Evolutionary conservation across 495 filamentous ascomycete species (phyloP), one percentile per base, ranked within the genome.

Genomic region (Delitschia confertaspora): DNA sequence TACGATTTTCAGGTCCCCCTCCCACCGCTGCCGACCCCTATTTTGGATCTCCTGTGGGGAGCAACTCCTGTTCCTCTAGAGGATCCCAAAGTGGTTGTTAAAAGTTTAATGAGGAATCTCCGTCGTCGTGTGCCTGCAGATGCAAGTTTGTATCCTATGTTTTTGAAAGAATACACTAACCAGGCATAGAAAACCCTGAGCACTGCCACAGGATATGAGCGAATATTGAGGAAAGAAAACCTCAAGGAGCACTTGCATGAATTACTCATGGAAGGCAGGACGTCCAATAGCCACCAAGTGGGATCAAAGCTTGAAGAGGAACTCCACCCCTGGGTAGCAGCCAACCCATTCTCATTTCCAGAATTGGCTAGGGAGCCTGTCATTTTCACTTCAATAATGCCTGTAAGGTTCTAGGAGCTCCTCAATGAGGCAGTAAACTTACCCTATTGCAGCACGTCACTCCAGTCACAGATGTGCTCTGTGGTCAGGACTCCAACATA

Each of bases 11-110:
- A 5, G 31, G 20, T 23, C 26, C 22, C 11, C 5, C 26, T 9
- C 26, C 16, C 30, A n/a, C 27, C 4, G n/a, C 22, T 18, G 13
- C 11, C 20, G 6, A 50, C 47, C 4, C 39, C 47, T 3, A 30
- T 42, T 11, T n/a, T 50, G 5, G 18, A 50, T 38, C 24, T 45
- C n/a, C 32, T 50, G 16, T 38, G 18, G 33, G 47, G 38, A 8
- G 17, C n/a, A 13, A 4, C n/a, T 22, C 37, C 20, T 6, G 10
- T 40, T 18, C n/a, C 21, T 3, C 11, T 4, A n/a, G 14, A 23
- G 17, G 3, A 39, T n/a, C n/a, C 8, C 11, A 11, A 26, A 5
- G 13, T n/a, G n/a, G 21, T 24, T 2, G 21, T 26, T 11, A 21
- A 23, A 11, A 39, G 9, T 3, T n/a, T 39, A 11, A 25, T 23